phyloP scores from a whole-genome alignment of 2,329 filamentous ascomycete genomes.

The Calonectria hawksworthii region DNA sequence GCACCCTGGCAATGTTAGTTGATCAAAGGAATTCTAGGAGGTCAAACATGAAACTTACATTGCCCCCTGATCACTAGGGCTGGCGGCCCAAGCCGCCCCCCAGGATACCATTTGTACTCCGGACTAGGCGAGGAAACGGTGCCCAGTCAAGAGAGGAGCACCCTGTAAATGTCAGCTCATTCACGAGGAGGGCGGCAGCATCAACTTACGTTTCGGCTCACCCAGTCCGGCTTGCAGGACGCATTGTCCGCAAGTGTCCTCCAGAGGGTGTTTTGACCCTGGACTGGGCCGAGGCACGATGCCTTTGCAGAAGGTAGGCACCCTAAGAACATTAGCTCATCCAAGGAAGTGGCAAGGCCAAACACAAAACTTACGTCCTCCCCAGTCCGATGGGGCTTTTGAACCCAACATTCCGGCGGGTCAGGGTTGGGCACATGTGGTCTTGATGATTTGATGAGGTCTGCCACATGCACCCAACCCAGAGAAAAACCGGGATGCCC shows the following conservation, averaged over 20 bases:
- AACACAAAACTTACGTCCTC: not conserved
- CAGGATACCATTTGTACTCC: not conserved
- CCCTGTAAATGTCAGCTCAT: not conserved
- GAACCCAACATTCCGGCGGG: not conserved
- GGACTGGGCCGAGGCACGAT: too few relatives aligned
- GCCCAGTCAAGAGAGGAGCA: not conserved
- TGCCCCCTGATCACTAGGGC: too few relatives aligned
- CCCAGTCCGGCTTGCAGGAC: not conserved
- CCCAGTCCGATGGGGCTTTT: too few relatives aligned
- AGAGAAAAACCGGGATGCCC: not conserved
- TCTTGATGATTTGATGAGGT: not conserved
- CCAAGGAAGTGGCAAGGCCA: not conserved
- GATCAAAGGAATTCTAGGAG: too few relatives aligned
- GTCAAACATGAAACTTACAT: too few relatives aligned
- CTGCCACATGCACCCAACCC: not conserved
- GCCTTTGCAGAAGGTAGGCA: not conserved
- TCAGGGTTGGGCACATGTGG: not conserved
- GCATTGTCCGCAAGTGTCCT: not conserved
- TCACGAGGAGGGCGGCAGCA: not conserved
- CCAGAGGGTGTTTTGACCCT: not conserved
- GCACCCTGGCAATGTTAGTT: too few relatives aligned
- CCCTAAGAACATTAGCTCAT: not conserved
- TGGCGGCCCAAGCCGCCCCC: not conserved
- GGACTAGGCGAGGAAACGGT: not conserved
- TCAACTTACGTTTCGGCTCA: not conserved